phyloP scores from a whole-genome alignment of 495 filamentous ascomycete species.

The Hyaloscypha hepaticicola region DNA sequence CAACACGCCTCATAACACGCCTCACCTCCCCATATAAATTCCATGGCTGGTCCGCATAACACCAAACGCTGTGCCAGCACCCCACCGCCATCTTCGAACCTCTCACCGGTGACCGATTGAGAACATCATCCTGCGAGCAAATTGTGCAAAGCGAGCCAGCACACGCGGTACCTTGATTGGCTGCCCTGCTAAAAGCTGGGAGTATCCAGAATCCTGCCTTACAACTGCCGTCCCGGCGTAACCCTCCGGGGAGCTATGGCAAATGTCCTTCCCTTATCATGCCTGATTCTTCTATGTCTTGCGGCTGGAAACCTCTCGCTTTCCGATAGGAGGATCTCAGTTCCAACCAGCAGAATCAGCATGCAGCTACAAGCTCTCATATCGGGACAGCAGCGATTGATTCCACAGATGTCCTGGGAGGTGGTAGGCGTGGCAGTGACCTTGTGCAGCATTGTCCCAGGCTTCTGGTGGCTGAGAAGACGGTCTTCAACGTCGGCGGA shows the following conservation, averaged over 20 bases:
- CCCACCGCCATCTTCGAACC: background rate
- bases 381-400: conserved; percentile 12
- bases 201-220: background rate
- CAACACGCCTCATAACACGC: background rate
- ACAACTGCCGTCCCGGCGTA: background rate
- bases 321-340: conserved; percentile 15
- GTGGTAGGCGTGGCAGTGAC: conserved; percentile 14
- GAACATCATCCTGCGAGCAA: background rate
- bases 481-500: conserved; percentile 12
- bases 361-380: conserved; percentile 16
- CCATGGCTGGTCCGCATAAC: background rate
- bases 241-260: background rate
- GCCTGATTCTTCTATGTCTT: conserved; percentile 17
- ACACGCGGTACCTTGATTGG: background rate
- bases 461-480: conserved; percentile 21
- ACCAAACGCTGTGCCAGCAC: background rate
- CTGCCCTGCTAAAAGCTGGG: background rate
- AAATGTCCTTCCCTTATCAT: conserved; percentile 13
- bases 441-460: conserved; percentile 25
- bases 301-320: background rate
- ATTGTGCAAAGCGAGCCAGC: background rate
- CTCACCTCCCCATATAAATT: background rate
- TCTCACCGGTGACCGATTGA: background rate
- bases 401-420: conserved; percentile 22
- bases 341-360: background rate